Evolutionary conservation across 371 early-diverging fungal genomes (phyloP).

Genomic region (Mucor sp.): DNA sequence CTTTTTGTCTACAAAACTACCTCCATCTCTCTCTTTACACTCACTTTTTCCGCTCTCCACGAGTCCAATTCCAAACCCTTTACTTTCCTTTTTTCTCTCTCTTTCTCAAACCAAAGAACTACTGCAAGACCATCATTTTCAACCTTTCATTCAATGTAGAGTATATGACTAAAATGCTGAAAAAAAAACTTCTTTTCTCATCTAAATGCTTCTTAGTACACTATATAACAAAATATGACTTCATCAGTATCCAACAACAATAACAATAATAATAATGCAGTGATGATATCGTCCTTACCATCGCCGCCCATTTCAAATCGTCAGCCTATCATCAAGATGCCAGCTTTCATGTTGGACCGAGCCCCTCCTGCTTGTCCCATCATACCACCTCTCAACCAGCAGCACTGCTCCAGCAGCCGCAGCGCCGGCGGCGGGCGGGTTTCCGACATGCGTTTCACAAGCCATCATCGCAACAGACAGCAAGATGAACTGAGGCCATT

Average conservation of each 20-base stretch:
- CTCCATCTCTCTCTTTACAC: background rate
- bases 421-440: slow-evolving; percentile 6
- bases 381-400: background rate
- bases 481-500: slow-evolving; percentile 23
- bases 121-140: background rate
- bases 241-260: slow-evolving; percentile 6
- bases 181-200: background rate
- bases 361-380: background rate
- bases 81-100: background rate
- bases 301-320: slow-evolving; percentile 19
- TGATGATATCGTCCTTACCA: slow-evolving; percentile 13
- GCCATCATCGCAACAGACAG: background rate
- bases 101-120: background rate
- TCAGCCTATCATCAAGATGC: slow-evolving; percentile 1
- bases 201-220: background rate
- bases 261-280: slow-evolving; percentile 3
- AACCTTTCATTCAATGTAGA: background rate
- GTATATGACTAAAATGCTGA: background rate
- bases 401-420: background rate
- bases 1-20: slow-evolving; percentile 10
- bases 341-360: slow-evolving; percentile 20
- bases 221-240: slow-evolving; percentile 3
- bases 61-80: slow-evolving; percentile 1
- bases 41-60: background rate
- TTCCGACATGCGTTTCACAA: slow-evolving; percentile 23